Evolutionary conservation across 139 green algal genomes (phyloP), one percentile per base, ranked within the genome.

Genomic region (Chlamydomonas urium): DNA sequence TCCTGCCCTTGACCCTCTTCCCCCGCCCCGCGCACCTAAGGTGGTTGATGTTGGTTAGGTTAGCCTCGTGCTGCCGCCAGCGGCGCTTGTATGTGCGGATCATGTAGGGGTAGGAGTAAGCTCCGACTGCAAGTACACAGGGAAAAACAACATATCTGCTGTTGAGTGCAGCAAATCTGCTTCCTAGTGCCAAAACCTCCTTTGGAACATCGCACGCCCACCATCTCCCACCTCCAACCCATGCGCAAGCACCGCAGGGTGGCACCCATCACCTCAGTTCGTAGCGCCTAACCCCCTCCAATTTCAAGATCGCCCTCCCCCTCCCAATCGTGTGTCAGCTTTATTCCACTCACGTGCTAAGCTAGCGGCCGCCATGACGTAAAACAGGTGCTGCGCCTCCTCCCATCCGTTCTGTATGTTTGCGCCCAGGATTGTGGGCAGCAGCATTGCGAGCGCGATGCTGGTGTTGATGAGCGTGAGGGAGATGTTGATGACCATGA

Each of bases 401-500:
- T 77, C 68, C 24, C 83, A 47, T 1, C 78, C 78, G 35, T 70
- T 73, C 23, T 65, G 2, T 14, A 87, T 65, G 66, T 87, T 87
- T 78, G 85, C 85, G 47, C 81, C 81, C 24, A 79, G 77, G 35
- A 79, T 69, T 19, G 75, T 69, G 21, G 80, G 69, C 42, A 78
- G 36, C 24, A 84, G 70, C 33, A 67, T 70, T 24, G 63, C 32
- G 1, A 81, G 47, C 79, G 85, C 79, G 57, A 85, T 67, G 33
- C 65, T 80, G 56, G 85, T 75, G 34, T 66, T 75, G 37, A 79
- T 66, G 1, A 81, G 47, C 79, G 85, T 80, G 57, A 85, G 72
- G 37, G 76, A 82, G 62, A 88, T 75, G 74, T 85, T 85, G 72
- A 85, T 50, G 38, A 78, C 75, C 42, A 88, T 88, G 75, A 85